Evolutionary conservation across 2,329 filamentous ascomycete genomes (phyloP), one percentile per base, ranked within the genome.

Genomic region (Aspergillus japonicus): DNA sequence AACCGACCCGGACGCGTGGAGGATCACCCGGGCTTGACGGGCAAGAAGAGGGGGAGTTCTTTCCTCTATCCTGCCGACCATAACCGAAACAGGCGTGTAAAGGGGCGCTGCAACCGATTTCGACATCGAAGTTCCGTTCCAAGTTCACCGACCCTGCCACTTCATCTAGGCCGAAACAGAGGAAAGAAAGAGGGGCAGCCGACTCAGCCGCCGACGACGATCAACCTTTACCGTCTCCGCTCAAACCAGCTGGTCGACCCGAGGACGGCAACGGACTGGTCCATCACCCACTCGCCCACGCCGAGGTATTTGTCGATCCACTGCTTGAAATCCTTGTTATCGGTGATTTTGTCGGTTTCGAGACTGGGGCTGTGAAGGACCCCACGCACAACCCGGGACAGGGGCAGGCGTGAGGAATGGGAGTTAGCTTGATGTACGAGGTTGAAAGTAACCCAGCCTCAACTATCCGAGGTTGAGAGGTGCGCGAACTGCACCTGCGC

Each of bases 201-300:
- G 48, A 14, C 19, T 6, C 33, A 52, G n/a, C 16, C 35, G 29
- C 21, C 11, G 48, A 35, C 19, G 33, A 19, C 29, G 35, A 29
- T 14, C 5, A 26, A 19, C 16, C 50, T 57, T 82, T 81, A 96
- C 81, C 93, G 86, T 77, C 87, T 93, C 72, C 95, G 86, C 81
- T 97, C 93, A 75, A 99, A 99, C 79, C 88, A 99, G 61, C 89
- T 85, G 73, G 91, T 96, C 52, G 90, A 89, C 47, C 92, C 90
- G 74, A 96, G 91, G 59, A 98, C 86, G 47, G 93, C 93, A 33
- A 98, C 92, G 31, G 92, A 96, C 81, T 96, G 90, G 77, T 99
- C 95, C 92, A 99, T 96, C 65, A 97, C 90, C 87, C 92, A 96
- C 81, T 99, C 95, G 69, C 95, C 95, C 19, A 97, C 89, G 64